phyloP scores from a whole-genome alignment of 805 yeast species.

The Saturnispora quitensis region DNA sequence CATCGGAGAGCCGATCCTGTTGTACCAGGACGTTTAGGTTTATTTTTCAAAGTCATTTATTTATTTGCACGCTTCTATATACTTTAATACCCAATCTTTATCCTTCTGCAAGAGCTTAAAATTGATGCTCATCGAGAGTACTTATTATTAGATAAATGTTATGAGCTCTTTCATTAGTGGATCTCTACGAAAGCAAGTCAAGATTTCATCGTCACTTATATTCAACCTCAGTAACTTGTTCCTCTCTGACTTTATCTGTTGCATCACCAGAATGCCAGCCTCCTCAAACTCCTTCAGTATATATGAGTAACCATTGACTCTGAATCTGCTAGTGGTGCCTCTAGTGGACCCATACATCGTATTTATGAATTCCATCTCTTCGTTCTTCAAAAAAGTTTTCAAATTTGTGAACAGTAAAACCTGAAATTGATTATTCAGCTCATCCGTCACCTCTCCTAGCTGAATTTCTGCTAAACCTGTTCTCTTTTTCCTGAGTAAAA shows the following conservation, averaged over 20 bases:
- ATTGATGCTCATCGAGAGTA: no score
- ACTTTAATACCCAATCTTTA: neutral
- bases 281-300: conserved; percentile 66
- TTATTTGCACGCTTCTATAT: neutral
- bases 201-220: conserved; percentile 62
- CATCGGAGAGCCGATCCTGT: conserved; percentile 85
- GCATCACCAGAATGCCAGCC: conserved; percentile 66
- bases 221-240: conserved; percentile 53
- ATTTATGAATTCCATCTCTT: conserved; percentile 18
- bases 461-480: conserved; percentile 63
- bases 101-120: no score
- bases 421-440: conserved; percentile 39
- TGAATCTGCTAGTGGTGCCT: conserved; percentile 25
- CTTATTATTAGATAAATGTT: conserved; percentile 1
- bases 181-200: conserved; percentile 52
- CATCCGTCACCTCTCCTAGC: conserved; percentile 73
- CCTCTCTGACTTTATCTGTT: conserved; percentile 60
- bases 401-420: conserved; percentile 24
- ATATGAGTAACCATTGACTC: conserved; percentile 52
- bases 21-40: conserved; percentile 38
- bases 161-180: conserved; percentile 29
- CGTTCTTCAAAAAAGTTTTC: conserved; percentile 17
- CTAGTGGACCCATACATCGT: conserved; percentile 19
- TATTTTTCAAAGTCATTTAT: neutral
- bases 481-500: conserved; percentile 54